Evolutionary conservation across 2,329 filamentous ascomycete species (phyloP), one percentile per base, ranked within the genome.

Genomic region (Mollisia scopiformis): DNA sequence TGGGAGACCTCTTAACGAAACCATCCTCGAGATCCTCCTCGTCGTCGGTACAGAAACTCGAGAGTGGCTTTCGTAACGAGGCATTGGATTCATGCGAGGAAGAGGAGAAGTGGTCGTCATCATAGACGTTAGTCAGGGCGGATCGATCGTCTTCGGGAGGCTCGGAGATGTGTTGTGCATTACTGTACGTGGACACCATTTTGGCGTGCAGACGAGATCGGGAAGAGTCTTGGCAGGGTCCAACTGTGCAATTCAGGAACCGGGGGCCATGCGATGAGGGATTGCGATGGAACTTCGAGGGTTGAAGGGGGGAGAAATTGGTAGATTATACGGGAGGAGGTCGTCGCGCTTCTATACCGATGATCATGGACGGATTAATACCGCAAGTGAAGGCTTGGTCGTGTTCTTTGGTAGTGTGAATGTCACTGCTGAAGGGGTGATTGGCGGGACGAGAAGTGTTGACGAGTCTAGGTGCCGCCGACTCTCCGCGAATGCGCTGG

Each of bases 171-270:
- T 46, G 35, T 31, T 28, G 43, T 16, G 43, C 23, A 27, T 47
- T 47, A 28, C 43, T 27, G 25, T 47, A 28, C 14, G 43, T 47
- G 21, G 25, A 47, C 31, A 52, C 23, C 58, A 60, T 60, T 51
- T 50, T 60, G 46, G 53, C 41, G 39, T 43, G 39, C 39, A 23
- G 39, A 43, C n/a, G n/a, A 19, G n/a, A 39, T 51, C 8, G 16
- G 46, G 3, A 30, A 13, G 39, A 46, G 37, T 50, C 61, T 63
- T 60, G 55, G 57, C 61, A 58, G 61, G 61, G 54, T 55, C 61
- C 57, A 57, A 25, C 33, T 27, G 27, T 41, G n/a, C n/a, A 25
- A 41, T 37, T 58, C 52, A 59, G 37, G 52, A 21, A 33, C 37
- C 4, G 21, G 25, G 35, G 21, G 51, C 50, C 57, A 55, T 55